These are phyloP conservation scores for Phtheirospermum japonicum DNA, from an alignment of 257 asterid species.

Conservation along the genomic window DNA sequence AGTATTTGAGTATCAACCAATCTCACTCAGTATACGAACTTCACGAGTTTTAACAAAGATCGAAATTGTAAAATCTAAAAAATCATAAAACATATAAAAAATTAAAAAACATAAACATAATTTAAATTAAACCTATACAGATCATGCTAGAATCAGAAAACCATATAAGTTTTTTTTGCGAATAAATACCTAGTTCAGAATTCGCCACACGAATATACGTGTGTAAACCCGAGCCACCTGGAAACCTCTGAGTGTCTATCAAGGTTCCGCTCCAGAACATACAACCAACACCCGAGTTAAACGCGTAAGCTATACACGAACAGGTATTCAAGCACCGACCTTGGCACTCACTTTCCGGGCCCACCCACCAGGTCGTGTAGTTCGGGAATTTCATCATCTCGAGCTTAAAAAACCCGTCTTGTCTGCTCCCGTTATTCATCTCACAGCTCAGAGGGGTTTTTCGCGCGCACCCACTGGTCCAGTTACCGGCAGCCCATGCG, in stretches of 20 bases:
- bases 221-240: conserved; percentile 14
- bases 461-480: conserved; percentile 25
- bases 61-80: too few relatives aligned
- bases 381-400: not conserved
- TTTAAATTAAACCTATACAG: too few relatives aligned
- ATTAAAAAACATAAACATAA: too few relatives aligned
- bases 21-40: too few relatives aligned
- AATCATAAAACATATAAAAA: too few relatives aligned
- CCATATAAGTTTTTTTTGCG: too few relatives aligned
- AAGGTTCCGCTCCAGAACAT: conserved; percentile 27
- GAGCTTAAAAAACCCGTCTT: conserved; percentile 26
- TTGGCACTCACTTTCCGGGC: conserved; percentile 19
- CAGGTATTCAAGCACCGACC: conserved; percentile 27
- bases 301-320: conserved; percentile 31
- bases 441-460: not conserved
- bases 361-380: not conserved
- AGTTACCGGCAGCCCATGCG: conserved; percentile 11
- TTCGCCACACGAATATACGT: conserved; percentile 26
- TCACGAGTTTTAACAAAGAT: too few relatives aligned
- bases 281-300: conserved; percentile 24
- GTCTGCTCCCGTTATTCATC: not conserved
- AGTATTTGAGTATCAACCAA: too few relatives aligned
- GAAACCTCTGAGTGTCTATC: conserved; percentile 23
- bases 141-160: too few relatives aligned
- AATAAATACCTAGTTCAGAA: conserved; percentile 26